A percentile compares a stretch with the other conserved stretches of the same genome.
Conservation (phyloP, 176 grass and related monocot species). For the Triticum dicoccoides region DNA sequence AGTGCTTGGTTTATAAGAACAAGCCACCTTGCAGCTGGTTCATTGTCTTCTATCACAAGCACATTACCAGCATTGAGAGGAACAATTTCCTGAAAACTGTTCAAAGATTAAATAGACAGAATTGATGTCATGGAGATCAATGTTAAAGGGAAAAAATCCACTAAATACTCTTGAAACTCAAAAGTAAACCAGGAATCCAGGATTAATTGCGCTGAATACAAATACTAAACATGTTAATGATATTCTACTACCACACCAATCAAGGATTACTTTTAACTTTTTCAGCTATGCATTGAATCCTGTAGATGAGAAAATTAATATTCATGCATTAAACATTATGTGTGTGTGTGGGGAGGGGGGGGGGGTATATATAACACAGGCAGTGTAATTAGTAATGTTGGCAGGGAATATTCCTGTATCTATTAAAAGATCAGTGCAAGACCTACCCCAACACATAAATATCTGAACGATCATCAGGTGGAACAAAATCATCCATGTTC, state of each 20-base stretch:
- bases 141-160: neutral
- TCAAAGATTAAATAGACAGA: slow-evolving; percentile 35
- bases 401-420: neutral
- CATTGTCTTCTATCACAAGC: slow-evolving; percentile 74
- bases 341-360: too few species aligned
- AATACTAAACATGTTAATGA: neutral
- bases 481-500: slow-evolving; percentile 72
- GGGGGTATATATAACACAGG: neutral
- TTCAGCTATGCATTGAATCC: neutral
- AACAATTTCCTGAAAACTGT: slow-evolving; percentile 98
- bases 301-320: slow-evolving; percentile 13
- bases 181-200: neutral
- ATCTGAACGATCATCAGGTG: slow-evolving; percentile 66
- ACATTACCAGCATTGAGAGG: slow-evolving; percentile 89
- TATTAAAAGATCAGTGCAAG: neutral
- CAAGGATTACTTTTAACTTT: neutral
- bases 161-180: slow-evolving; percentile 1
- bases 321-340: neutral
- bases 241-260: neutral
- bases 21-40: slow-evolving; percentile 79
- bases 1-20: slow-evolving; percentile 81
- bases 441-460: slow-evolving; percentile 92
- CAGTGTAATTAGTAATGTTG: neutral
- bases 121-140: neutral
- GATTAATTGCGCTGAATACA: neutral